A percentile compares a stretch with the other conserved stretches of the same genome.
Conservation (phyloP, 306 rosid genomes). For the Pterocarpus macrocarpus region DNA sequence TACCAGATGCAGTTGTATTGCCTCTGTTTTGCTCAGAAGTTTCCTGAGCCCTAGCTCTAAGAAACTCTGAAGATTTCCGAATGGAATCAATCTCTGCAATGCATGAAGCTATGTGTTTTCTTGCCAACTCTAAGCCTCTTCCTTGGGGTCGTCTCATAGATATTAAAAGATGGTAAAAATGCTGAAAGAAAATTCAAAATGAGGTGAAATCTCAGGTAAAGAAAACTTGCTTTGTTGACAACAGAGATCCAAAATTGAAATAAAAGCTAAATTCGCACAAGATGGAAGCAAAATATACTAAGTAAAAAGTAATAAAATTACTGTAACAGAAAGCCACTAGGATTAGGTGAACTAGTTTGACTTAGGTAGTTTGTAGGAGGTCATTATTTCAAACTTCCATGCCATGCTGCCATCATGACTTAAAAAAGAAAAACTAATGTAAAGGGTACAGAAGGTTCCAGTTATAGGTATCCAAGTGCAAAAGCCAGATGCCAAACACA, state of each 20-base stretch:
- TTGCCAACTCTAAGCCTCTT: conserved; percentile 94
- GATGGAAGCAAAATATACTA: conserved; percentile 28
- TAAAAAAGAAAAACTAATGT: not conserved
- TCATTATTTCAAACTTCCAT: conserved; percentile 18
- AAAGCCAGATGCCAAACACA: conserved; percentile 19
- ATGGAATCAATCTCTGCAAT: conserved; percentile 72
- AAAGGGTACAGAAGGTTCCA: conserved; percentile 18
- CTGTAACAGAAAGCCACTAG: conserved; percentile 4
- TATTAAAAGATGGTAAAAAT: conserved; percentile 85
- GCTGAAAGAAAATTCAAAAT: conserved; percentile 67
- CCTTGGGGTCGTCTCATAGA: conserved; percentile 97
- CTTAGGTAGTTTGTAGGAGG: conserved; percentile 3
- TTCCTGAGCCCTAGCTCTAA: conserved; percentile 62
- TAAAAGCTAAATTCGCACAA: not conserved
- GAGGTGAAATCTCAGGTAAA: conserved; percentile 41
- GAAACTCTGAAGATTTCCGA: conserved; percentile 73
- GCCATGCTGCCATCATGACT: conserved; percentile 13
- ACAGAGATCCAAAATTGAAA: conserved; percentile 35
- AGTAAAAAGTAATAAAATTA: conserved; percentile 27
- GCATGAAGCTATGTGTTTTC: conserved; percentile 90
- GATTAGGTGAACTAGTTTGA: not conserved
- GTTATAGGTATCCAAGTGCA: conserved; percentile 22
- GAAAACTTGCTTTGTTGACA: conserved; percentile 30
- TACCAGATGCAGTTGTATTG: conserved; percentile 85
- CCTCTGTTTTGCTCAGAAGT: conserved; percentile 54